These are phyloP conservation scores for Sporobolomyces pararoseus DNA, from an alignment of 768 basidiomycete species.

Conservation along the genomic window DNA sequence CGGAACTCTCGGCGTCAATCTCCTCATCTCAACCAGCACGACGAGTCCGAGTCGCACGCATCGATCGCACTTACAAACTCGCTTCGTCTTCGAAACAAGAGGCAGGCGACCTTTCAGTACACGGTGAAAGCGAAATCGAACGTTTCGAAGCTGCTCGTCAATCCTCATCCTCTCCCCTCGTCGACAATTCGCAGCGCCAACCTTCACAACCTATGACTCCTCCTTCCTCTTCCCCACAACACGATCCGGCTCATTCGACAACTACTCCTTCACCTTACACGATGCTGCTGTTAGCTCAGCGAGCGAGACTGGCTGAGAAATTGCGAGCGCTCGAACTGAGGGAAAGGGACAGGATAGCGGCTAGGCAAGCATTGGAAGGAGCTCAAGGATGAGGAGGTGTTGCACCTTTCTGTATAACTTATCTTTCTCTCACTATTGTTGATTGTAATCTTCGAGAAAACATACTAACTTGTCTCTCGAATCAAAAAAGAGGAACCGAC, in stretches of 20 bases:
- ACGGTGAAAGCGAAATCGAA: conserved; percentile 31
- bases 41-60: neutral
- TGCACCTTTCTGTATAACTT: too few relatives aligned
- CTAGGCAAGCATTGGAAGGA: neutral
- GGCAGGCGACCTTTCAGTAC: conserved; percentile 8
- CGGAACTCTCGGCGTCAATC: neutral
- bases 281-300: conserved; percentile 24
- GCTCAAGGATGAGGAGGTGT: too few relatives aligned
- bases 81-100: conserved; percentile 2
- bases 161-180: neutral
- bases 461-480: too few relatives aligned
- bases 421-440: too few relatives aligned
- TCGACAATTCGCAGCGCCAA: neutral
- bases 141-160: conserved; percentile 11
- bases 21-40: neutral
- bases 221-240: neutral
- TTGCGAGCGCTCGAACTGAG: conserved; percentile 13
- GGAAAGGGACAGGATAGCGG: conserved; percentile 18
- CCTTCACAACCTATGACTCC: neutral
- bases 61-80: neutral
- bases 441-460: too few relatives aligned
- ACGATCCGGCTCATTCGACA: neutral
- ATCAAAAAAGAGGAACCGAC: too few relatives aligned
- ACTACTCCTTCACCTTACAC: conserved; percentile 18
- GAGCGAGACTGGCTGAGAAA: conserved; percentile 20